A percentile compares a stretch with the other conserved stretches of the same genome.
These are phyloP conservation scores for Thraustochytrium striatum DNA, from an alignment of 352 stramenopile genomes.

Conservation along the genomic window DNA sequence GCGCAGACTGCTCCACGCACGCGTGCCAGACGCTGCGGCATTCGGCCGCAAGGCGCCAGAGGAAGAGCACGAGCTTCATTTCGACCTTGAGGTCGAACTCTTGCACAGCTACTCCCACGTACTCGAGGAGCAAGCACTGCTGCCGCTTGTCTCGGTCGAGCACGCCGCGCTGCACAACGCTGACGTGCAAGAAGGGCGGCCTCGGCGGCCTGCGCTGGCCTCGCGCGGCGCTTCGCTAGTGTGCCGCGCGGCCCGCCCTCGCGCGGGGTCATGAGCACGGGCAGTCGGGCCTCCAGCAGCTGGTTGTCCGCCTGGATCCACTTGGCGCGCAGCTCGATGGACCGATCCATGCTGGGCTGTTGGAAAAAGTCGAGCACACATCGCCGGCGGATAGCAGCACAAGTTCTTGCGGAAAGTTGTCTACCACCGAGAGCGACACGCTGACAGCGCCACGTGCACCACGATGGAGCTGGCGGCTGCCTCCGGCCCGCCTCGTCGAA, in stretches of 20 bases:
- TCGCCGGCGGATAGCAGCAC: background rate
- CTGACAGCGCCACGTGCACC: background rate
- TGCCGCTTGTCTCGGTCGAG: background rate
- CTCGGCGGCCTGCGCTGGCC: background rate
- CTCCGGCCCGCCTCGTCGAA: background rate
- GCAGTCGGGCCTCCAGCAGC: background rate
- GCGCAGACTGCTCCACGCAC: background rate
- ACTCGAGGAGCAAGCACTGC: constrained; percentile 9
- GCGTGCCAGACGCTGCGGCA: background rate
- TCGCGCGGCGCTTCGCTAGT: background rate
- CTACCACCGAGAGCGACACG: constrained; percentile 4
- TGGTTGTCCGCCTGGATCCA: constrained; percentile 36
- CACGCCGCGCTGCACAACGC: background rate
- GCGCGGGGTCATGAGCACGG: background rate
- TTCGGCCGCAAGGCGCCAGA: background rate
- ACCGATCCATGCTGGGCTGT: constrained; percentile 12
- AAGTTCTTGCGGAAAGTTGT: background rate
- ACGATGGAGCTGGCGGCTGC: background rate
- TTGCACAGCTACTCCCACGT: background rate
- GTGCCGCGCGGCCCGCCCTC: too few species aligned
- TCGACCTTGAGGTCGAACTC: constrained; percentile 5
- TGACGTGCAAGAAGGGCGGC: constrained; percentile 1
- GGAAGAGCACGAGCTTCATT: background rate
- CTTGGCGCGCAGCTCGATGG: background rate
- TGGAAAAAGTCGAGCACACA: background rate